Conservation (phyloP, 257 asterid genomes). For the Avicennia marina region DNA sequence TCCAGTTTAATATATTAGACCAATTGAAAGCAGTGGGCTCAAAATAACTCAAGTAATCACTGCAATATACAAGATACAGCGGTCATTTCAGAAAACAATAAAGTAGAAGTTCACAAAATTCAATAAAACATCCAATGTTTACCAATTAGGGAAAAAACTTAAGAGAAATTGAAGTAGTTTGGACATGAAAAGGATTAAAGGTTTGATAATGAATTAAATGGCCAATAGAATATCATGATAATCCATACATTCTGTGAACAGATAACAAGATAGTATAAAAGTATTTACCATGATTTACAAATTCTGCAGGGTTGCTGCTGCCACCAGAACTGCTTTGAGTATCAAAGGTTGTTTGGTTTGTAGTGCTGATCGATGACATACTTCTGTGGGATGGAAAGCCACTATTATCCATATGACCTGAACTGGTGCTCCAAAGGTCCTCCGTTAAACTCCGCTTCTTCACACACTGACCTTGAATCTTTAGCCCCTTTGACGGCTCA, state of each 20-base stretch:
- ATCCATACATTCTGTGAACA: no score
- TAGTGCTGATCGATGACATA: slow-evolving; percentile 74
- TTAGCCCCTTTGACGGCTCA: slow-evolving; percentile 70
- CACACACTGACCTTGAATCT: slow-evolving; percentile 55
- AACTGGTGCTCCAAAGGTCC: slow-evolving; percentile 83
- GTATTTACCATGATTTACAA: slow-evolving; percentile 78
- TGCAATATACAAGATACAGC: no score
- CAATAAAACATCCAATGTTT: no score
- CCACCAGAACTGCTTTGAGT: slow-evolving; percentile 52
- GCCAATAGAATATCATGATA: no score
- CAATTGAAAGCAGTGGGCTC: no score
- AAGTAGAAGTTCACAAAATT: no score
- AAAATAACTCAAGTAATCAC: no score
- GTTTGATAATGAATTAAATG: background rate
- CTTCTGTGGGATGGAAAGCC: slow-evolving; percentile 83
- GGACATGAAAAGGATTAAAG: background rate
- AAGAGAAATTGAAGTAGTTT: no score
- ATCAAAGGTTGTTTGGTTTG: slow-evolving; percentile 58
- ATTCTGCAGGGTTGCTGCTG: slow-evolving; percentile 59
- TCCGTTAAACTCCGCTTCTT: slow-evolving; percentile 52
- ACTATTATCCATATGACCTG: slow-evolving; percentile 83
- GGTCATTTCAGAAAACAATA: no score
- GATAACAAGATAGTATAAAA: background rate
- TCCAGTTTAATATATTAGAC: no score
- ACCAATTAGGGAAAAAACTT: no score